Conservation (phyloP, 1,139 yeast species). For the Taphrina confusa region DNA sequence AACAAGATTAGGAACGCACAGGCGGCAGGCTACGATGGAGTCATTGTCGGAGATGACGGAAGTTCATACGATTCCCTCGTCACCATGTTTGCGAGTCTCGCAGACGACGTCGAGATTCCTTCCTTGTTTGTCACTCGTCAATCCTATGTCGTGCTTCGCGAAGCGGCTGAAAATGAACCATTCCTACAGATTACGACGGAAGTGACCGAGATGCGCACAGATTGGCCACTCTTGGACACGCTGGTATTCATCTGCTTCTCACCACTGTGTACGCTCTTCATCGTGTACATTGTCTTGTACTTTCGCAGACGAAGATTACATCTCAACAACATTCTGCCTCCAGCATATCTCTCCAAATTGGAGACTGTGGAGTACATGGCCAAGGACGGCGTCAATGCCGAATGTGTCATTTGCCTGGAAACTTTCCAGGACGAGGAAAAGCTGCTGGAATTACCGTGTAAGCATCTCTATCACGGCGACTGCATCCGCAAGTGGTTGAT, state of each 20-base stretch:
- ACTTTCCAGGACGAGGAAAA: constrained; percentile 47
- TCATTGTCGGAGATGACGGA: constrained; percentile 49
- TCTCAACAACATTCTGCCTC: constrained; percentile 21
- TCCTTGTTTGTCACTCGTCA: constrained; percentile 48
- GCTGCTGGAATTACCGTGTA: constrained; percentile 51
- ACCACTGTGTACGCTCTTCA: constrained; percentile 49
- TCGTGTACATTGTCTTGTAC: constrained; percentile 47
- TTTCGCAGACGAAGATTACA: constrained; percentile 45
- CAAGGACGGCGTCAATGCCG: constrained; percentile 40
- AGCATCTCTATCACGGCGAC: constrained; percentile 51
- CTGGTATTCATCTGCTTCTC: constrained; percentile 49
- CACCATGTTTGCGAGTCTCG: constrained; percentile 47
- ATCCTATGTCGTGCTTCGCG: constrained; percentile 44
- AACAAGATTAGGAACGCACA: constrained; percentile 49
- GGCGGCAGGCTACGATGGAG: constrained; percentile 50
- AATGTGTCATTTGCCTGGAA: constrained; percentile 52
- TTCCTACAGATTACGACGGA: not conserved
- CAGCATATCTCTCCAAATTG: constrained; percentile 20
- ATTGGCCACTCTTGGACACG: constrained; percentile 47
- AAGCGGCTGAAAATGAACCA: not conserved
- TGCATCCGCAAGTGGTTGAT: constrained; percentile 51
- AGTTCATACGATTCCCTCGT: constrained; percentile 44
- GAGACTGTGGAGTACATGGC: constrained; percentile 24
- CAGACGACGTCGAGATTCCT: constrained; percentile 46
- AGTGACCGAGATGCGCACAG: constrained; percentile 37